A percentile compares a stretch with the other conserved stretches of the same genome.
These are phyloP conservation scores for Colletotrichum sp. DNA, from an alignment of 2,329 filamentous ascomycete species.

Conservation along the genomic window DNA sequence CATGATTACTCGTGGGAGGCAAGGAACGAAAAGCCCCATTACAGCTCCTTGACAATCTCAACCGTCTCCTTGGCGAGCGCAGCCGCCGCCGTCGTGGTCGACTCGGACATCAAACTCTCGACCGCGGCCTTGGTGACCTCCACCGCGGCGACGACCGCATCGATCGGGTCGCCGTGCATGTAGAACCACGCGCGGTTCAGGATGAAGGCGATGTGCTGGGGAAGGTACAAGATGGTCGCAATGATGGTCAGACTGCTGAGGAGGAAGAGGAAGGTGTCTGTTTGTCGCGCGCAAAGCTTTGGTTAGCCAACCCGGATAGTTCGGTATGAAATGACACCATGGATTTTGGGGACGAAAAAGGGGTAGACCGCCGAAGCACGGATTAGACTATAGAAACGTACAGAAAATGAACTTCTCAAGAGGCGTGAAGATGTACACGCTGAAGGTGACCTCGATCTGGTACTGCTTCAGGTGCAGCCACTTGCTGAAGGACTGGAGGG, in stretches of 20 bases:
- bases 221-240: constrained; percentile 89
- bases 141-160: constrained; percentile 56
- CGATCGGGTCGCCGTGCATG: constrained; percentile 79
- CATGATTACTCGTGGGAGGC: not conserved
- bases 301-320: not conserved
- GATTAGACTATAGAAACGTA: constrained; percentile 52
- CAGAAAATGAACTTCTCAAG: constrained; percentile 98
- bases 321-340: not conserved
- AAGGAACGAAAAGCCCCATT: not conserved
- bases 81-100: constrained; percentile 7
- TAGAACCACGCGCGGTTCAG: constrained; percentile 92
- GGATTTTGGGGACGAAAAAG: not conserved
- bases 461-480: constrained; percentile 97
- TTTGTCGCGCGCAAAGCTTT: not conserved
- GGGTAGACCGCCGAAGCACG: not conserved
- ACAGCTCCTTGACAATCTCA: constrained; percentile 43
- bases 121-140: constrained; percentile 48
- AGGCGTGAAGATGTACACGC: constrained; percentile 95
- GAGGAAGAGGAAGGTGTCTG: constrained; percentile 92
- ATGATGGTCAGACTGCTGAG: constrained; percentile 86
- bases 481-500: constrained; percentile 65
- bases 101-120: constrained; percentile 27
- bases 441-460: constrained; percentile 97
- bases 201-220: constrained; percentile 85
- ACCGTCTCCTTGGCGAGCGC: constrained; percentile 26